These are phyloP conservation scores for Pythium dissimile DNA, from an alignment of 352 stramenopile species.

Conservation along the genomic window DNA sequence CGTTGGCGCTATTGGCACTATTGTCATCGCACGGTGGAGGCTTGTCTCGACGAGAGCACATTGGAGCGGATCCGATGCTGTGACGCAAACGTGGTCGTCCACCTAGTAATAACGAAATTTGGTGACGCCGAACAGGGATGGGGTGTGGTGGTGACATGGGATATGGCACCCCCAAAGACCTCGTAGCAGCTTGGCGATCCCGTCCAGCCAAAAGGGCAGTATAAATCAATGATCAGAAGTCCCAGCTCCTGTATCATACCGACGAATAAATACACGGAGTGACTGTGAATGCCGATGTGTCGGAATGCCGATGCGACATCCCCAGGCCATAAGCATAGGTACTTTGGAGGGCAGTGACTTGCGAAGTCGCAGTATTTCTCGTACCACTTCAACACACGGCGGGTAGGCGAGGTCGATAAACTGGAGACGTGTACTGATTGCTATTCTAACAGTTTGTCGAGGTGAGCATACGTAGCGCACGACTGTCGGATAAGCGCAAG, in stretches of 20 bases:
- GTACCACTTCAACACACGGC: too few relatives aligned
- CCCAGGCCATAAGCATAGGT: not conserved
- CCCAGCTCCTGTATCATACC: not conserved
- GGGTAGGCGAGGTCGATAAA: too few relatives aligned
- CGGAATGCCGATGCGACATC: conserved; percentile 15
- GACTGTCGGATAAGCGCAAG: too few relatives aligned
- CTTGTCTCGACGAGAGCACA: too few relatives aligned
- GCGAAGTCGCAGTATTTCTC: too few relatives aligned
- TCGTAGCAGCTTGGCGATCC: conserved; percentile 5
- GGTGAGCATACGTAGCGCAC: too few relatives aligned
- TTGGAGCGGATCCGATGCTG: too few relatives aligned
- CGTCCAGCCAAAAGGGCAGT: conserved; percentile 7
- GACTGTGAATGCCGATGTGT: conserved; percentile 11
- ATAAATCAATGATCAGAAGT: conserved; percentile 8
- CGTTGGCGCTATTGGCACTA: too few relatives aligned
- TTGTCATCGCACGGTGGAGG: too few relatives aligned
- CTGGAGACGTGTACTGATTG: too few relatives aligned
- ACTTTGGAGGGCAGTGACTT: too few relatives aligned
- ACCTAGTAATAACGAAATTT: conserved; percentile 18
- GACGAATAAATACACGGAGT: conserved; percentile 3
- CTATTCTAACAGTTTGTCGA: too few relatives aligned
- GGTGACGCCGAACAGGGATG: not conserved
- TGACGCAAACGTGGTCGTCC: conserved; percentile 24
- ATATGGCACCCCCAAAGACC: conserved; percentile 2
- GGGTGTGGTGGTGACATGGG: not conserved